These are phyloP conservation scores for Trypanosoma lewisi DNA, from an alignment of 208 protist species.

Conservation along the genomic window DNA sequence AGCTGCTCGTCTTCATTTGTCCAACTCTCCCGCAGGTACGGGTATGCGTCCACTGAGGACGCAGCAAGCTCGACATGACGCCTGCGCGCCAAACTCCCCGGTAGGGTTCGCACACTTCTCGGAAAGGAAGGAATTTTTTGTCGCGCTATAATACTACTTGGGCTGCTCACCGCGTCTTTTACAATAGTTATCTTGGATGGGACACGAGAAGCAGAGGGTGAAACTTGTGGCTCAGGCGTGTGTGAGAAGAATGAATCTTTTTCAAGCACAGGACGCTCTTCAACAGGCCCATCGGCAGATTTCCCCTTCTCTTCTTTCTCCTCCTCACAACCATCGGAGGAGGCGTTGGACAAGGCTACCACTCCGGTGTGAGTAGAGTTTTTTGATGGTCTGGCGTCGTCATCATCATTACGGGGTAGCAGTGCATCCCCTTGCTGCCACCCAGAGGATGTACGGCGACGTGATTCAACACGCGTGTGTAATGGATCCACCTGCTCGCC, in stretches of 20 bases:
- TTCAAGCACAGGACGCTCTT: background rate
- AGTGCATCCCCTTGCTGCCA: background rate
- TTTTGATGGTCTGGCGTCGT: background rate
- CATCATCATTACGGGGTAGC: too few relatives aligned
- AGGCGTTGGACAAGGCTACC: background rate
- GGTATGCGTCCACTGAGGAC: background rate
- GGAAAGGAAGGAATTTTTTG: background rate
- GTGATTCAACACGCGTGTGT: background rate
- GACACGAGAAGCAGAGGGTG: background rate
- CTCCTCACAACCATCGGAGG: background rate
- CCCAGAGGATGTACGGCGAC: background rate
- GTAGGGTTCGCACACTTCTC: background rate
- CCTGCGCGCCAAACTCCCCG: background rate
- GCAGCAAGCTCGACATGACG: background rate
- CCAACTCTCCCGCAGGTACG: background rate
- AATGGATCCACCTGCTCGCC: too few relatives aligned
- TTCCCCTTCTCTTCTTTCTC: background rate
- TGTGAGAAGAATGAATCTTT: background rate
- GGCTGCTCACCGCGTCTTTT: background rate
- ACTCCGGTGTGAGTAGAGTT: background rate
- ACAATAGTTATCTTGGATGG: constrained; percentile 6
- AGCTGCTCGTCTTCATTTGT: background rate
- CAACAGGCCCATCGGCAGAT: background rate
- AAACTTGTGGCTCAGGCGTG: background rate
- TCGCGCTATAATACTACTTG: background rate